Evolutionary conservation across 345 rosid genomes (phyloP).

Genomic region (Aquilaria yunnanensis): DNA sequence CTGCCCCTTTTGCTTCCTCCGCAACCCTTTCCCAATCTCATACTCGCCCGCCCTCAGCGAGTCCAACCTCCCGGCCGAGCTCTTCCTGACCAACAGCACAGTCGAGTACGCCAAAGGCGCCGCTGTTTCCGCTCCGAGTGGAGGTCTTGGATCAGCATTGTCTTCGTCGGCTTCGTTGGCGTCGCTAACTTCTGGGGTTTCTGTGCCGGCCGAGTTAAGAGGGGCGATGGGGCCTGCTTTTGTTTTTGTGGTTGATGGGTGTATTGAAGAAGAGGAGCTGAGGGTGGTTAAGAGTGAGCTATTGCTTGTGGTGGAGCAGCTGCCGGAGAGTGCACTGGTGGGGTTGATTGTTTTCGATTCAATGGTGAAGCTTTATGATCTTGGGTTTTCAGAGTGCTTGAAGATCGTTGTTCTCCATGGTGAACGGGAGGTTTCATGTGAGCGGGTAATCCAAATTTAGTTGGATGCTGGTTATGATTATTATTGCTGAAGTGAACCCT

Average conservation of each 20-base stretch:
- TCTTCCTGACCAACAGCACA: constrained; percentile 85
- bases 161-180: constrained; percentile 29
- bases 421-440: constrained; percentile 60
- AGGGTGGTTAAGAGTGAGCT: constrained; percentile 66
- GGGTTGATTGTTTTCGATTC: constrained; percentile 76
- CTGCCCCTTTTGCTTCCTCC: constrained; percentile 74
- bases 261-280: constrained; percentile 64
- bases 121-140: neutral
- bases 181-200: constrained; percentile 39
- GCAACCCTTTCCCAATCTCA: constrained; percentile 66
- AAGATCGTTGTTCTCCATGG: constrained; percentile 75
- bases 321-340: constrained; percentile 74
- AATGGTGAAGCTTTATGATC: constrained; percentile 84
- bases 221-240: constrained; percentile 63
- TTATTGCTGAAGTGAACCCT: too few relatives aligned
- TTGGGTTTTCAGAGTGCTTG: constrained; percentile 68
- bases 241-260: constrained; percentile 78
- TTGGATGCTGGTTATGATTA: too few relatives aligned
- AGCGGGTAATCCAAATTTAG: constrained; percentile 43
- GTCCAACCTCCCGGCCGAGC: constrained; percentile 92
- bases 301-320: constrained; percentile 66
- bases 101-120: constrained; percentile 51
- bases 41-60: constrained; percentile 64
- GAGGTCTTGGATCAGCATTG: constrained; percentile 14
- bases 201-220: constrained; percentile 12